Conservation (phyloP, 768 basidiomycete genomes). For the Hygrophoropsis aurantiaca region DNA sequence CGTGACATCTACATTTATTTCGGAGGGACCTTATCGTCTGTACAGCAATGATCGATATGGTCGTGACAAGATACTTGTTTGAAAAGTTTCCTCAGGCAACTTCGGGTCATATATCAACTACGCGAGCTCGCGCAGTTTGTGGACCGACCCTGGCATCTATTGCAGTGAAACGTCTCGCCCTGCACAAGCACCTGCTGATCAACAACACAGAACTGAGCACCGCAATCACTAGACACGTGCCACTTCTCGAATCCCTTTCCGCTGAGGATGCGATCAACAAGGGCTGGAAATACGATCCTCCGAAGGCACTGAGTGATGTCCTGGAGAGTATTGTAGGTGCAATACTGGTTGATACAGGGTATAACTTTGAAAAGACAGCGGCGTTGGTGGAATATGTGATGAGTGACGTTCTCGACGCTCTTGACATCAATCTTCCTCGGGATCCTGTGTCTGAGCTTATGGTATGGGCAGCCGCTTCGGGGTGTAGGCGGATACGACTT, state of each 20-base stretch:
- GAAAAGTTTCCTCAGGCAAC: conserved; percentile 67
- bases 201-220: conserved; percentile 67
- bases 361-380: conserved; percentile 67
- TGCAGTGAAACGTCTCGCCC: conserved; percentile 58
- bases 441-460: conserved; percentile 76
- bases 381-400: conserved; percentile 62
- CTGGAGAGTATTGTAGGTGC: conserved; percentile 86
- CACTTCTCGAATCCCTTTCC: conserved; percentile 54
- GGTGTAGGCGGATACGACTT: conserved; percentile 54
- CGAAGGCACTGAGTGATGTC: conserved; percentile 82
- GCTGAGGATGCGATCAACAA: conserved; percentile 61
- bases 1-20: no score
- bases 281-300: conserved; percentile 83
- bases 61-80: conserved; percentile 71
- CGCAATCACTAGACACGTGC: conserved; percentile 62
- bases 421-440: conserved; percentile 57
- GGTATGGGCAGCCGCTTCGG: conserved; percentile 59
- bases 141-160: conserved; percentile 70
- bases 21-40: conserved; percentile 7
- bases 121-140: conserved; percentile 72
- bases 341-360: conserved; percentile 77
- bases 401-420: conserved; percentile 59
- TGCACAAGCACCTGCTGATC: conserved; percentile 72
- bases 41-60: conserved; percentile 69
- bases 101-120: conserved; percentile 74